Evolutionary conservation across 2,329 filamentous ascomycete genomes (phyloP).

Genomic region (Rhynchosporium graminicola): DNA sequence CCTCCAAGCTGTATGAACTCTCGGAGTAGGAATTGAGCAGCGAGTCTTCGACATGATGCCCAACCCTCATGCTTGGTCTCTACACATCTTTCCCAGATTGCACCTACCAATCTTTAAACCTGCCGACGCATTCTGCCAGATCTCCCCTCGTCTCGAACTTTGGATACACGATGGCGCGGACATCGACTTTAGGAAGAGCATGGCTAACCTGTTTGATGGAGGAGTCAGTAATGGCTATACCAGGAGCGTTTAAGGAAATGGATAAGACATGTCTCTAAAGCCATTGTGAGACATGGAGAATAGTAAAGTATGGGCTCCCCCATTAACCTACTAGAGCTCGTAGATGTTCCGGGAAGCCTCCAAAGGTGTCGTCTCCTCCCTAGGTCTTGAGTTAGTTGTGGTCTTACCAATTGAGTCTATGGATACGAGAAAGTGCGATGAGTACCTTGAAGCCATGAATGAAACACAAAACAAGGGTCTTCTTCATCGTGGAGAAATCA

Average conservation of each 20-base stretch:
- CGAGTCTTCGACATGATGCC: neutral
- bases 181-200: conserved; percentile 67
- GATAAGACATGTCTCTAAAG: too few species aligned
- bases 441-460: conserved; percentile 83
- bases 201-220: conserved; percentile 48
- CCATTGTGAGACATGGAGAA: too few species aligned
- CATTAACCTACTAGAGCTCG: conserved; percentile 47
- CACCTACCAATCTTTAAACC: conserved; percentile 72
- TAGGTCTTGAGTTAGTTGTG: conserved; percentile 37
- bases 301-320: too few species aligned
- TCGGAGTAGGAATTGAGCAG: neutral
- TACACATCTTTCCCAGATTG: too few species aligned
- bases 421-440: neutral
- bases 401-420: neutral
- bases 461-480: conserved; percentile 78
- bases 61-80: too few species aligned
- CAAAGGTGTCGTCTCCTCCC: conserved; percentile 79
- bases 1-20: neutral
- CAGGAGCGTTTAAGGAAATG: too few species aligned
- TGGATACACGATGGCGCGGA: conserved; percentile 72
- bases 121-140: conserved; percentile 66
- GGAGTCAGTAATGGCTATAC: too few species aligned
- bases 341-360: conserved; percentile 72
- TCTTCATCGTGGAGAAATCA: conserved; percentile 59
- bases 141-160: conserved; percentile 82